Evolutionary conservation across 2,329 filamentous ascomycete species (phyloP), one percentile per base, ranked within the genome.

Genomic region (Stagonosporopsis cucurbitacearum): DNA sequence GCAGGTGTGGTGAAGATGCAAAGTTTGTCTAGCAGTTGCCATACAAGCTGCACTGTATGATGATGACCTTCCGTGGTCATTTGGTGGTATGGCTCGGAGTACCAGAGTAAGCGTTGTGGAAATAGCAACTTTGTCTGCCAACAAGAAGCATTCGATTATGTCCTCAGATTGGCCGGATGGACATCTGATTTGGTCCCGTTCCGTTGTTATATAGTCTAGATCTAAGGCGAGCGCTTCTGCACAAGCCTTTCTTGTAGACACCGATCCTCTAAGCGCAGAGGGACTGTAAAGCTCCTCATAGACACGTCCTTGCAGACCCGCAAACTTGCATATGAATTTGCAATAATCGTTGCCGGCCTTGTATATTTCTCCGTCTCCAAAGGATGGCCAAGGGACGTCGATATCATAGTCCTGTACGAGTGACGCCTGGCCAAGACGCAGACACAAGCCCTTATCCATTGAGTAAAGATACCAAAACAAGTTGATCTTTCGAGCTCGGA

Each of bases 381-480:
- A 4, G 13, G 23, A n/a, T 64, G 50, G 6, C 60, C 44, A 1
- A 56, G 43, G 37, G 68, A 54, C 12, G 7, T 63, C 64, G 8
- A 77, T 67, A 15, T 77, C 73, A 40, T 54, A 19, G 43, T 78
- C 75, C 5, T 64, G 63, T 30, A 78, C 66, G 15, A 59, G 70
- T 2, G 77, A 74, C 7, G 67, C 63, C 0, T 74, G 67, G 8
- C 74, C 71, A 9, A 77, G 60, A 9, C 76, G 67, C 13, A 78
- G 58, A 2, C 75, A 75, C 2, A 78, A 59, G 0, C 73, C 68
- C 26, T 73, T 77, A 17, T 78, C 77, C 5, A 77, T 58, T 11
- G 57, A 64, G 35, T 73, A 75, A 5, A 78, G 67, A 1, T 67
- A 60, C 75, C 74, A 77, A 57, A 78, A 78, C 0, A 78, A 52